A percentile compares a stretch with the other conserved stretches of the same genome.
phyloP scores from a whole-genome alignment of 1,139 yeast genomes.

The Suhomyces maxii region DNA sequence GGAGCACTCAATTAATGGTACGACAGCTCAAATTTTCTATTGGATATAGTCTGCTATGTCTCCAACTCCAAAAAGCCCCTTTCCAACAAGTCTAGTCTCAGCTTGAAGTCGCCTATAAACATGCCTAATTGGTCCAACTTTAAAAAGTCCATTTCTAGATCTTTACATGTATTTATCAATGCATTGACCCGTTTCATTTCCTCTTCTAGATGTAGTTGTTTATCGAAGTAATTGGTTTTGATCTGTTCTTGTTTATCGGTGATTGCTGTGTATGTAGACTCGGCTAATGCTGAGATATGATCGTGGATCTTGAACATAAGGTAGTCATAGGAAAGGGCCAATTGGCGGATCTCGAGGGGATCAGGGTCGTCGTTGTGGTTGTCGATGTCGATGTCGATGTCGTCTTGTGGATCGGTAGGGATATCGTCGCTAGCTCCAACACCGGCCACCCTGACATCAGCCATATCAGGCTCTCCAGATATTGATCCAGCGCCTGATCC shows the following conservation, averaged over 20 bases:
- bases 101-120: conserved; percentile 45
- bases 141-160: conserved; percentile 60
- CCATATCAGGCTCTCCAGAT: not conserved
- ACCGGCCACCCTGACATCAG: not conserved
- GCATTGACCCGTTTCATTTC: conserved; percentile 46
- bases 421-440: not conserved
- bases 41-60: too few species aligned
- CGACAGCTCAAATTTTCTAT: too few species aligned
- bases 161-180: conserved; percentile 51
- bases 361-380: conserved; percentile 39
- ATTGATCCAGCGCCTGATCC: too few species aligned
- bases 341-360: conserved; percentile 59
- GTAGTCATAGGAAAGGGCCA: conserved; percentile 64
- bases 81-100: conserved; percentile 30
- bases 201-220: conserved; percentile 38
- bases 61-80: conserved; percentile 16
- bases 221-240: conserved; percentile 34
- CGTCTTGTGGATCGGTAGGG: not conserved
- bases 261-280: conserved; percentile 35
- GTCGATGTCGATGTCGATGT: not conserved
- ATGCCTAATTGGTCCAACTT: conserved; percentile 64
- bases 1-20: too few species aligned
- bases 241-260: conserved; percentile 27
- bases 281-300: conserved; percentile 43
- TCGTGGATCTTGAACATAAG: conserved; percentile 61